Conservation (phyloP, 2,329 filamentous ascomycete species). For the Monilinia laxa region DNA sequence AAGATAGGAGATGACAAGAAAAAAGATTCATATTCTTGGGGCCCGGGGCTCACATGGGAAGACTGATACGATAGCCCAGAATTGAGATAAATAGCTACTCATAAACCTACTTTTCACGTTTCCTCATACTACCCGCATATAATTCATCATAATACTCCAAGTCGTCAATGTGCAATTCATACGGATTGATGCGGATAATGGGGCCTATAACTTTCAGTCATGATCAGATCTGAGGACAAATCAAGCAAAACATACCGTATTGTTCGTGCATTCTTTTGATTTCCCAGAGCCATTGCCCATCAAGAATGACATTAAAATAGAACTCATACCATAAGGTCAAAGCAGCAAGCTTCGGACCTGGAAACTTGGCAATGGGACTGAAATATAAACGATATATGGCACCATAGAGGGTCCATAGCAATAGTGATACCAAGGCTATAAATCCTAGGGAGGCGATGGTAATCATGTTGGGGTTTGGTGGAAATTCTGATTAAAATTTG, state of each 20-base stretch:
- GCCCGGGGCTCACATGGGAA: too few relatives aligned
- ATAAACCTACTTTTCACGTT: conserved; percentile 27
- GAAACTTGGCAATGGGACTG: conserved; percentile 40
- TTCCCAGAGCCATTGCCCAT: conserved; percentile 46
- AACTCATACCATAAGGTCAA: conserved; percentile 37
- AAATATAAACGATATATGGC: conserved; percentile 39
- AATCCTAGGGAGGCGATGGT: background rate
- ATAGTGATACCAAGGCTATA: background rate
- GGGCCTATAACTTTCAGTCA: background rate
- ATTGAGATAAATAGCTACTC: background rate
- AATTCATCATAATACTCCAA: conserved; percentile 44
- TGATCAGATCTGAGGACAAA: conserved; percentile 21
- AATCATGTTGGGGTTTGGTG: background rate
- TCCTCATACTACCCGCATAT: conserved; percentile 37
- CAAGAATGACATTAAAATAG: conserved; percentile 47
- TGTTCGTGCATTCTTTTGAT: conserved; percentile 46
- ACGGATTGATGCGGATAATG: conserved; percentile 27
- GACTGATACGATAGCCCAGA: background rate
- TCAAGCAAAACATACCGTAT: conserved; percentile 43
- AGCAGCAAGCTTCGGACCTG: conserved; percentile 40
- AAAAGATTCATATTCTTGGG: background rate
- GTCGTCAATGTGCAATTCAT: conserved; percentile 44
- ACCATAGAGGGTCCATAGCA: conserved; percentile 18
- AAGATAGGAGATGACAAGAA: background rate
- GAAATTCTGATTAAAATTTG: background rate